These are phyloP conservation scores for Colletotrichum magnum DNA, from an alignment of 2,329 filamentous ascomycete species.

Conservation along the genomic window DNA sequence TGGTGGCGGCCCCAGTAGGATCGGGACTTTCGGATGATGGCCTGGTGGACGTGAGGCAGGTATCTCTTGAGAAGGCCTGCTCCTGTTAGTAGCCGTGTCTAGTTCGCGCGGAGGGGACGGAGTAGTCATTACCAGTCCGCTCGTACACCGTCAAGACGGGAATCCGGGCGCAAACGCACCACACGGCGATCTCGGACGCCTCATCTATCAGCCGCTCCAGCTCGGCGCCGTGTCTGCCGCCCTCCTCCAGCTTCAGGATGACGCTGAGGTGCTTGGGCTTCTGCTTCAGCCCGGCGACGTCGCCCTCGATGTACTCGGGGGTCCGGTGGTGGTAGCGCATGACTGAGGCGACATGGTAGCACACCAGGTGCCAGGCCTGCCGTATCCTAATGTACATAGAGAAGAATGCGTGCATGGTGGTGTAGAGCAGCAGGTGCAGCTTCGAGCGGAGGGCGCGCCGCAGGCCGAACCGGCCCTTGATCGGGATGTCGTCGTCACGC, in stretches of 20 bases:
- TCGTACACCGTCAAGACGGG: conserved; percentile 92
- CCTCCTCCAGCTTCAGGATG: conserved; percentile 81
- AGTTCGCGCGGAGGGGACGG: not conserved
- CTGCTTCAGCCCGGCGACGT: conserved; percentile 81
- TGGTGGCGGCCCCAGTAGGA: conserved; percentile 87
- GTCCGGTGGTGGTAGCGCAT: conserved; percentile 97
- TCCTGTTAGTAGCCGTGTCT: conserved; percentile 40
- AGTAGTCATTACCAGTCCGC: conserved; percentile 77
- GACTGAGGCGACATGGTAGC: conserved; percentile 83
- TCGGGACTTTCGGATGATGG: conserved; percentile 83
- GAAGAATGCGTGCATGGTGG: conserved; percentile 83
- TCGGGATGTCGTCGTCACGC: conserved; percentile 43
- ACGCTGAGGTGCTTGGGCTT: conserved; percentile 91
- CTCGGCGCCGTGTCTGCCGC: conserved; percentile 78
- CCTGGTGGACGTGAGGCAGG: conserved; percentile 85
- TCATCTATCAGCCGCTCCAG: conserved; percentile 90
- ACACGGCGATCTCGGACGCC: conserved; percentile 90
- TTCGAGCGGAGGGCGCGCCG: conserved; percentile 73
- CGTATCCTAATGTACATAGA: conserved; percentile 89
- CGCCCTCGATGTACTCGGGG: conserved; percentile 90
- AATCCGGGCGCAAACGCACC: conserved; percentile 92
- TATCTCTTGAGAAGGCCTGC: conserved; percentile 90
- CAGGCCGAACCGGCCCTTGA: conserved; percentile 66
- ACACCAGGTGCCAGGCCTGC: conserved; percentile 82
- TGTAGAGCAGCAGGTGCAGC: conserved; percentile 77